Conservation (phyloP, 2,329 filamentous ascomycete genomes). For the Bipolaris victoriae region DNA sequence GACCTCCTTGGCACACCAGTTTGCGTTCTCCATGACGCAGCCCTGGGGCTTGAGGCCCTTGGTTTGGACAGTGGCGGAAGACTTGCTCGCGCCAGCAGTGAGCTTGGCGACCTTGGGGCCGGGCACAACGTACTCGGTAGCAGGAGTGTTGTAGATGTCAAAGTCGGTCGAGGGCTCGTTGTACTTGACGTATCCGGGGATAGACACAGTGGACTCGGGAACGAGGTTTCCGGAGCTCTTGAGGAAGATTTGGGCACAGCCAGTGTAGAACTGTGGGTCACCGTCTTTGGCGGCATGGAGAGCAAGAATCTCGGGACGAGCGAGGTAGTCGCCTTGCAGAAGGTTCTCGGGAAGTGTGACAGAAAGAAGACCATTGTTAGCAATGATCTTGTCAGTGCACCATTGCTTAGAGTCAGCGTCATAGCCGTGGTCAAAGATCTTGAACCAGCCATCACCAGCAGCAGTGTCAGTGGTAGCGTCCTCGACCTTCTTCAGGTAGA, state of each 20-base stretch:
- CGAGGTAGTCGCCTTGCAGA: constrained; percentile 71
- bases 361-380: constrained; percentile 67
- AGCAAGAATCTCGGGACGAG: constrained; percentile 72
- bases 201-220: constrained; percentile 63
- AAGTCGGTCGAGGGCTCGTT: constrained; percentile 64
- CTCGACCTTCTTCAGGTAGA: constrained; percentile 74
- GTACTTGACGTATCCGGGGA: constrained; percentile 68
- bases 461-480: constrained; percentile 60
- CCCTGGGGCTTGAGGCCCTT: constrained; percentile 61
- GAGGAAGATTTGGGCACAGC: constrained; percentile 74
- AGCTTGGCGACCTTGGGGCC: constrained; percentile 64
- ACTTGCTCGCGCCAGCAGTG: constrained; percentile 21
- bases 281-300: constrained; percentile 66
- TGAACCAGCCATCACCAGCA: constrained; percentile 75
- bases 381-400: constrained; percentile 73
- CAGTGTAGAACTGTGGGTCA: constrained; percentile 71
- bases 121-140: constrained; percentile 59
- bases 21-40: constrained; percentile 70
- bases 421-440: constrained; percentile 75
- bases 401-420: constrained; percentile 62
- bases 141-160: constrained; percentile 64
- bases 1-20: constrained; percentile 73
- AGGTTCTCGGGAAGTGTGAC: constrained; percentile 67
- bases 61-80: constrained; percentile 41
- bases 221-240: constrained; percentile 57